Evolutionary conservation across 179 eudicot genomes (phyloP).

Genomic region (Drosera spatulata): DNA sequence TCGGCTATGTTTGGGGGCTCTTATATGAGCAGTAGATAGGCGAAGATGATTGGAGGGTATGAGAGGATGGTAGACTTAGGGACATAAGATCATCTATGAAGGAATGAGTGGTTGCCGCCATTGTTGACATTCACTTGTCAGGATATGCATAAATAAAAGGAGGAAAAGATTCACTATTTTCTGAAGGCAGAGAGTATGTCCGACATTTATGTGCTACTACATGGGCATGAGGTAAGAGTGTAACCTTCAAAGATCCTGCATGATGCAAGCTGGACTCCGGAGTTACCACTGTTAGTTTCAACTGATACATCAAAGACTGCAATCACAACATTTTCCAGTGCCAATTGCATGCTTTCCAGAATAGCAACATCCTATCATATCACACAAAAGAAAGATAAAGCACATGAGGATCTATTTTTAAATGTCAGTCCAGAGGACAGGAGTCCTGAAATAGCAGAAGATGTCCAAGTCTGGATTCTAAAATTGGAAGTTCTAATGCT

Average conservation of each 20-base stretch:
- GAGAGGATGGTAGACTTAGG: too few species aligned
- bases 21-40: too few species aligned
- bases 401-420: background rate
- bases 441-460: background rate
- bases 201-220: background rate
- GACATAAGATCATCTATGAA: too few species aligned
- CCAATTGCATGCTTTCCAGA: constrained; percentile 89
- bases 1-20: too few species aligned
- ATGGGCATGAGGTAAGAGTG: constrained; percentile 2
- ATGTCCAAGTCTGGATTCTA: background rate
- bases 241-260: constrained; percentile 81
- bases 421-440: background rate
- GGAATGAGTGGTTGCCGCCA: too few species aligned
- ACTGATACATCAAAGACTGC: constrained; percentile 72
- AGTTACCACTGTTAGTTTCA: constrained; percentile 36
- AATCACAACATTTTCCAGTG: constrained; percentile 60
- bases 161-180: too few species aligned
- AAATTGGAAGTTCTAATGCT: background rate
- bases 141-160: too few species aligned
- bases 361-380: constrained; percentile 55
- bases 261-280: constrained; percentile 49
- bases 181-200: too few species aligned
- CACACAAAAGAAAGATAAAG: background rate
- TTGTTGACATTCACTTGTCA: too few species aligned
- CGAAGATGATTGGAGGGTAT: too few species aligned